phyloP scores from a whole-genome alignment of 768 basidiomycete species.

The Termitomyces bulborhizus region DNA sequence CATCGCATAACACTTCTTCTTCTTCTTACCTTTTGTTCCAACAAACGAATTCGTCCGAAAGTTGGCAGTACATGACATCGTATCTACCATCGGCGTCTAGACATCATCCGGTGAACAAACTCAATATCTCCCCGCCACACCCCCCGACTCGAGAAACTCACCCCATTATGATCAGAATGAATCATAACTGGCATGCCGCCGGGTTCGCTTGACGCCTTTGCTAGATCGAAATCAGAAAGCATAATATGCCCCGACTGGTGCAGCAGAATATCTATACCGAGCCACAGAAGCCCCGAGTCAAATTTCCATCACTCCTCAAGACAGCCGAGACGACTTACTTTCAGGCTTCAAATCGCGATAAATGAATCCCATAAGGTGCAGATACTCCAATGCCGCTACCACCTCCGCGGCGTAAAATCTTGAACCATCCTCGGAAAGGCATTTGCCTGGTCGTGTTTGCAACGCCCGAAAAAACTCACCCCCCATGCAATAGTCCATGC shows the following conservation, averaged over 20 bases:
- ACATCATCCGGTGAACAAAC: slow-evolving; percentile 11
- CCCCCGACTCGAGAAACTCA: slow-evolving; percentile 38
- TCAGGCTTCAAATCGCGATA: slow-evolving; percentile 99
- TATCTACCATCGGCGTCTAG: slow-evolving; percentile 91
- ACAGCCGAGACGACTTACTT: slow-evolving; percentile 56
- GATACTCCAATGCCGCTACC: slow-evolving; percentile 93
- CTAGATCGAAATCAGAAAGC: slow-evolving; percentile 98
- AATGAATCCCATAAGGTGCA: slow-evolving; percentile 99
- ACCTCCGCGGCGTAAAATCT: slow-evolving; percentile 99
- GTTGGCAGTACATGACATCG: slow-evolving; percentile 94
- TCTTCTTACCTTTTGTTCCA: slow-evolving; percentile 83
- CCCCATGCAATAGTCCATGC: slow-evolving; percentile 99
- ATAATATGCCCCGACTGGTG: slow-evolving; percentile 99
- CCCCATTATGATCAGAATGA: slow-evolving; percentile 85
- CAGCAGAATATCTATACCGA: slow-evolving; percentile 78
- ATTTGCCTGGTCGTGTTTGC: slow-evolving; percentile 94
- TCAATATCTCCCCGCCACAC: neutral
- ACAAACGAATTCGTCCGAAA: slow-evolving; percentile 99
- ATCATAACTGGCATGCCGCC: slow-evolving; percentile 85
- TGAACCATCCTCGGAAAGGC: slow-evolving; percentile 90
- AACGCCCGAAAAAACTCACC: slow-evolving; percentile 99
- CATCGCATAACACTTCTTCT: slow-evolving; percentile 12
- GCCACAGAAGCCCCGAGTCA: neutral
- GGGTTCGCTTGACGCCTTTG: slow-evolving; percentile 87
- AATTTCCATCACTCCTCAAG: neutral